These are phyloP conservation scores for Lichtheimia ramosa DNA, from an alignment of 371 early-diverging fungal genomes.

Conservation along the genomic window DNA sequence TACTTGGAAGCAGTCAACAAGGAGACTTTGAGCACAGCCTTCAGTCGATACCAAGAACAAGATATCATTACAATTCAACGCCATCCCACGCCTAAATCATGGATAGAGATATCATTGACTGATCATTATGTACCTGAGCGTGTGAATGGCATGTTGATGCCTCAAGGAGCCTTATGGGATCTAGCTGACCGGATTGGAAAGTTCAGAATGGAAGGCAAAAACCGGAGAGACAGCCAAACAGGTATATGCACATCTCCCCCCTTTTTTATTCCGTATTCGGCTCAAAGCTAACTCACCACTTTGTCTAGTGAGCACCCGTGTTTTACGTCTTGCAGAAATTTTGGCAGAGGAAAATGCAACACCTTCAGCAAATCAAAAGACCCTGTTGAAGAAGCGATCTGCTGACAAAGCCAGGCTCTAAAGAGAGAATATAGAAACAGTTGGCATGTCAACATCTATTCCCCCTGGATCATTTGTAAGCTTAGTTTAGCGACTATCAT, in stretches of 20 bases:
- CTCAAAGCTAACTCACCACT: background rate
- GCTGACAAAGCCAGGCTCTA: conserved; percentile 14
- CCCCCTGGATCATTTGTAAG: no score
- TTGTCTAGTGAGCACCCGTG: conserved; percentile 24
- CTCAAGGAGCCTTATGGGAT: conserved; percentile 76
- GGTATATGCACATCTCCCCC: conserved; percentile 36
- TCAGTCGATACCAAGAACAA: conserved; percentile 68
- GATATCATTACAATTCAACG: conserved; percentile 62
- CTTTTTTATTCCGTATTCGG: background rate
- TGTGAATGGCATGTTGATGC: conserved; percentile 51
- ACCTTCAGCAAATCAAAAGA: conserved; percentile 20
- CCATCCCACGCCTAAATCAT: conserved; percentile 45
- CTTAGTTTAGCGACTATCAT: no score
- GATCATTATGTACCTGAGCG: conserved; percentile 59
- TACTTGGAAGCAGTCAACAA: conserved; percentile 87
- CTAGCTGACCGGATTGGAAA: conserved; percentile 61
- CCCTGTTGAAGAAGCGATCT: conserved; percentile 10
- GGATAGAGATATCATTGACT: conserved; percentile 53
- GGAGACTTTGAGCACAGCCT: conserved; percentile 81
- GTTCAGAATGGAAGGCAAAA: conserved; percentile 29
- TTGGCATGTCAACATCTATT: no score
- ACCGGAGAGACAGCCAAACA: conserved; percentile 83
- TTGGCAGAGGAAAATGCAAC: conserved; percentile 19
- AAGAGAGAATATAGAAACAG: background rate
- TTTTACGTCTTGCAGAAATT: conserved; percentile 21